Evolutionary conservation across 2,329 filamentous ascomycete genomes (phyloP).

Genomic region (Amphichorda felina): DNA sequence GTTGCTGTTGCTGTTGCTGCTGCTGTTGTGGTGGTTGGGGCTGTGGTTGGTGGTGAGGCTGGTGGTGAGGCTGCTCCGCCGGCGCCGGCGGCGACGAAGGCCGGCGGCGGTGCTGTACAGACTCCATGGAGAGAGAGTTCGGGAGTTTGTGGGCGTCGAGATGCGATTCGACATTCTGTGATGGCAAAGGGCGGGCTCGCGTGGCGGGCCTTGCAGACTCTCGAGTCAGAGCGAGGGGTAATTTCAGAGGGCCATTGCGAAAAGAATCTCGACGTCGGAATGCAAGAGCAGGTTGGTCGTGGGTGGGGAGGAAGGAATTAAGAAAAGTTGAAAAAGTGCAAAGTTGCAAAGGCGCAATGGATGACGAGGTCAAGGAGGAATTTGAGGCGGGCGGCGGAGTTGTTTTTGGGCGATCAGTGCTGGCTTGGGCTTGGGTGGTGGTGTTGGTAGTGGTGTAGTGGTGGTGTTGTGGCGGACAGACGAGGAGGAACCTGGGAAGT

Average conservation of each 20-base stretch:
- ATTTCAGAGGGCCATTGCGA: neutral
- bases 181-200: neutral
- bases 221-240: neutral
- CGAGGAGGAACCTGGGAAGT: no score
- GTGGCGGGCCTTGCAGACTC: neutral
- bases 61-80: neutral
- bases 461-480: neutral
- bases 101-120: neutral
- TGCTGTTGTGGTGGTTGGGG: neutral
- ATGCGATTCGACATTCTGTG: constrained; percentile 2
- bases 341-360: no score
- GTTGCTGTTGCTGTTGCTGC: neutral
- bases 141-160: neutral
- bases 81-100: constrained; percentile 2
- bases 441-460: neutral
- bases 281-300: neutral
- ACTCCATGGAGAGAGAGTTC: constrained; percentile 1
- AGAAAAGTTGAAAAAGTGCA: no score
- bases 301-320: no score
- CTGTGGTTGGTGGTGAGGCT: neutral
- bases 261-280: neutral
- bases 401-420: neutral
- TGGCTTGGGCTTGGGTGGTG: neutral
- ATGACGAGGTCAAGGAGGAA: neutral
- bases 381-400: neutral